These are phyloP conservation scores for Pyrenochaeta sp. DNA, from an alignment of 2,329 filamentous ascomycete species.

Conservation along the genomic window DNA sequence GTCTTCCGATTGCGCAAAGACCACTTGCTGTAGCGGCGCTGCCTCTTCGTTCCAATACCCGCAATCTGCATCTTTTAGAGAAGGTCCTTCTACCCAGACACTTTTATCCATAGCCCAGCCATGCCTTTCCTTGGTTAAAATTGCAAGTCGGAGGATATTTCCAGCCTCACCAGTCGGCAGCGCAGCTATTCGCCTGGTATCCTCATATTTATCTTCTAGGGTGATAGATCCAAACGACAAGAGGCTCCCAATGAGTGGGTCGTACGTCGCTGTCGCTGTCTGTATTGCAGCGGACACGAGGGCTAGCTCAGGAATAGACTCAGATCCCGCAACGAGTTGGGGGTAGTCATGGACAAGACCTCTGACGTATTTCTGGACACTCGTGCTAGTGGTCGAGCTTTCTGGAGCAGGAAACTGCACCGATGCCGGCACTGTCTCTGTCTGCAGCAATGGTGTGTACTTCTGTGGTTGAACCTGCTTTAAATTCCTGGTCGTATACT, in stretches of 20 bases:
- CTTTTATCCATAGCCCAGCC: constrained; percentile 62
- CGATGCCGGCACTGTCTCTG: constrained; percentile 26
- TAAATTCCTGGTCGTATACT: constrained; percentile 34
- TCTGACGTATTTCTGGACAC: constrained; percentile 21
- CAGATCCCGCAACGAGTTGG: constrained; percentile 32
- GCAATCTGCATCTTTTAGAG: constrained; percentile 55
- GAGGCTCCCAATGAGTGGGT: constrained; percentile 54
- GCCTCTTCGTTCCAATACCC: constrained; percentile 65
- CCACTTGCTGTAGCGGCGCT: constrained; percentile 63
- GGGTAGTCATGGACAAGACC: constrained; percentile 28
- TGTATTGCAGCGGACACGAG: constrained; percentile 39
- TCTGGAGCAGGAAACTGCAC: constrained; percentile 4
- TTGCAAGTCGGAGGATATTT: constrained; percentile 65
- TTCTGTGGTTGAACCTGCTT: constrained; percentile 35
- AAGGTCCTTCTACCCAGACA: constrained; percentile 58
- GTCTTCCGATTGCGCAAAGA: constrained; percentile 57
- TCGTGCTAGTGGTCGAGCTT: constrained; percentile 8
- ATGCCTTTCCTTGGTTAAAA: constrained; percentile 61
- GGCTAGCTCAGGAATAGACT: constrained; percentile 32
- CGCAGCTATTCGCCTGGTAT: constrained; percentile 38
- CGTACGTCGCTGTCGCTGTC: constrained; percentile 44
- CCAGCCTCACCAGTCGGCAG: constrained; percentile 63
- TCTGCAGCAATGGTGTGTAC: constrained; percentile 16
- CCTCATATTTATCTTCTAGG: constrained; percentile 49
- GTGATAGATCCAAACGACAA: constrained; percentile 67